These are phyloP conservation scores for Claviceps digitariae DNA, from an alignment of 2,329 filamentous ascomycete genomes.

Conservation along the genomic window DNA sequence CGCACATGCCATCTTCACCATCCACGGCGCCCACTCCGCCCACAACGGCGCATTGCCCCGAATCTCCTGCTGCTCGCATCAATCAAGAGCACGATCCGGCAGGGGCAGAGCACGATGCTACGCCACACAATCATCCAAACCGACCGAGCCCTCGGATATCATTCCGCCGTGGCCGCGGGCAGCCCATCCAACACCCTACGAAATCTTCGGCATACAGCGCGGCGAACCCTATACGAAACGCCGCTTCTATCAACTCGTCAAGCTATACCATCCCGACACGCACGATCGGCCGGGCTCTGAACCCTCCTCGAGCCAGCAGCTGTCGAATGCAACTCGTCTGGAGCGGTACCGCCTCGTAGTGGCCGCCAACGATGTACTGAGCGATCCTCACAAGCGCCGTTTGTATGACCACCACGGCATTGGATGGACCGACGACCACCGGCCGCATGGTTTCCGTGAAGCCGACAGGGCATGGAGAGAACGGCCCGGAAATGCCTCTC, in stretches of 20 bases:
- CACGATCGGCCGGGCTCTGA: constrained; percentile 15
- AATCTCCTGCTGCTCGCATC: background rate
- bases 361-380: constrained; percentile 77
- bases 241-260: constrained; percentile 82
- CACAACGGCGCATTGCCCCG: background rate
- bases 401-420: constrained; percentile 72
- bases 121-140: background rate
- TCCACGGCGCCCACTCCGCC: background rate
- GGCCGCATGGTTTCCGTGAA: constrained; percentile 34
- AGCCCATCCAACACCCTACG: constrained; percentile 65
- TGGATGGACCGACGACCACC: constrained; percentile 56
- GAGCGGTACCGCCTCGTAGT: constrained; percentile 85
- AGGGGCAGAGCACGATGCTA: background rate
- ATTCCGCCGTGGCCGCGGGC: constrained; percentile 31
- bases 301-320: background rate
- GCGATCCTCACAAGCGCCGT: constrained; percentile 60
- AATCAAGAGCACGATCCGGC: background rate
- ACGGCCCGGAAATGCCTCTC: constrained; percentile 32
- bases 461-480: constrained; percentile 36
- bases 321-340: constrained; percentile 49
- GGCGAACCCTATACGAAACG: constrained; percentile 65
- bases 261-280: constrained; percentile 87
- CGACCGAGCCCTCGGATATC: background rate
- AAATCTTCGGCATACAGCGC: constrained; percentile 55
- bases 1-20: background rate